Base-by-base conservation (phyloP, 1,284 basidiomycete genomes). In the Ganoderma meredithae region DNA sequence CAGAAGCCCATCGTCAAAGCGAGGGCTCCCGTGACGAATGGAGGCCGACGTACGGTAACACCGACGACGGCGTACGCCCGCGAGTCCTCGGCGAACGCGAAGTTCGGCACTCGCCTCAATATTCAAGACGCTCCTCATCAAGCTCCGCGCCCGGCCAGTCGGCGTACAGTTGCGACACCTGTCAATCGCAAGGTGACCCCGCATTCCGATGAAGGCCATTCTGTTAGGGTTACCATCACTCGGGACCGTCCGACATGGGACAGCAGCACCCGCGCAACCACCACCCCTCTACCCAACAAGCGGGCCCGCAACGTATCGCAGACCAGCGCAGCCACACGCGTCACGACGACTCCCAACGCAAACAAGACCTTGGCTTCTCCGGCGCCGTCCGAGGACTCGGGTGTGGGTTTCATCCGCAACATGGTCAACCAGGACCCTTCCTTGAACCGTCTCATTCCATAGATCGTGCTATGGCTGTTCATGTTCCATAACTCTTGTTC, bases 21-120 rank as follows among this genome's bases (percentile, higher is more conserved):
- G 62, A 83, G 83, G 70, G 78, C 78, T 55, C 72, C 77, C 27
- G 56, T 78, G 10, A 79, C 79, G 49, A 80, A 79, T 43, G 81
- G 81, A 63, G 75, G 81, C 31, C 80, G 89, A 70, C 82, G 89
- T 84, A 55, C 84, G 81, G 44, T 73, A 82, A 53, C 75, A 82
- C 62, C 82, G 17, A 81, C 89, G 25, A 77, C 81, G 25, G 86
- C 88, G 4, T 94, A 93, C 72, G 90, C 86, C 7, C 84, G 92
- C 60, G 91, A 94, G 78, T 93, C 92, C 10, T 92, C 90, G 63
- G 93, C 93, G 43, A 94, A 94, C 74, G 93, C 93, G 69, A 95
- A 95, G 79, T 95, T 95, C 79, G 93, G 93, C 47, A 88, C 88
- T 22, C 86, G 93, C 25, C 82, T 95, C 52, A 39, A 39, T 39